Percentiles rank a stretch among this genome's conserved stretches.
Evolutionary conservation across 306 rosid genomes (phyloP).

Genomic region (Lithocarpus polystachyus): DNA sequence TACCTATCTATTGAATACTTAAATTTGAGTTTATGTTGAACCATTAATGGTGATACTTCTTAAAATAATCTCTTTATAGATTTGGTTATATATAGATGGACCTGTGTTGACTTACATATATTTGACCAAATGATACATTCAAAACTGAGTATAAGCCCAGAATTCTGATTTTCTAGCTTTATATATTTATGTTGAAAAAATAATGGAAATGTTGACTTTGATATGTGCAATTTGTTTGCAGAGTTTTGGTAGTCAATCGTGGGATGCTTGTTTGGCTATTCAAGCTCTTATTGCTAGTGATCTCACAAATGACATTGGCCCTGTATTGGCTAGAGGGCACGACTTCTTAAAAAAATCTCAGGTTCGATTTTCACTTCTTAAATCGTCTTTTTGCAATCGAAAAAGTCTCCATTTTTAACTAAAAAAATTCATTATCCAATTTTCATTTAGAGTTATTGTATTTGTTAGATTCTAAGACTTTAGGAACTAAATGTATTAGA

Average conservation of each 20-base stretch:
- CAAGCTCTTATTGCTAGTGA: slow-evolving; percentile 11
- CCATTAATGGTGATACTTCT: too few species aligned
- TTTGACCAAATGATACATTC: too few species aligned
- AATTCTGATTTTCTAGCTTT: too few species aligned
- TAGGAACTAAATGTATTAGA: too few species aligned
- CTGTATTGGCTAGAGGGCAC: slow-evolving; percentile 17
- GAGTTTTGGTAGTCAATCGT: too few species aligned
- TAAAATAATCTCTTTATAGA: too few species aligned
- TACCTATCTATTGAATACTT: neutral
- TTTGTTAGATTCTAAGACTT: too few species aligned
- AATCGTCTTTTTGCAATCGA: neutral
- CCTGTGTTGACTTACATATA: too few species aligned
- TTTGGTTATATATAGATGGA: too few species aligned
- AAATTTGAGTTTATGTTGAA: neutral
- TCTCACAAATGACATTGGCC: slow-evolving; percentile 16
- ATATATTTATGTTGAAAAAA: neutral
- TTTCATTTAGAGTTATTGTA: slow-evolving; percentile 18
- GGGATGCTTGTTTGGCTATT: too few species aligned
- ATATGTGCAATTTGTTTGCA: neutral
- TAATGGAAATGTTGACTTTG: too few species aligned
- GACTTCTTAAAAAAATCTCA: slow-evolving; percentile 33
- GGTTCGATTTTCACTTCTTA: slow-evolving; percentile 14
- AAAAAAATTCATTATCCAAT: neutral
- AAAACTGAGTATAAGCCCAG: too few species aligned
- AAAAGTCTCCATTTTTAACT: neutral